phyloP scores from a whole-genome alignment of 1,284 basidiomycete species.

The Trichosporon ovoides region DNA sequence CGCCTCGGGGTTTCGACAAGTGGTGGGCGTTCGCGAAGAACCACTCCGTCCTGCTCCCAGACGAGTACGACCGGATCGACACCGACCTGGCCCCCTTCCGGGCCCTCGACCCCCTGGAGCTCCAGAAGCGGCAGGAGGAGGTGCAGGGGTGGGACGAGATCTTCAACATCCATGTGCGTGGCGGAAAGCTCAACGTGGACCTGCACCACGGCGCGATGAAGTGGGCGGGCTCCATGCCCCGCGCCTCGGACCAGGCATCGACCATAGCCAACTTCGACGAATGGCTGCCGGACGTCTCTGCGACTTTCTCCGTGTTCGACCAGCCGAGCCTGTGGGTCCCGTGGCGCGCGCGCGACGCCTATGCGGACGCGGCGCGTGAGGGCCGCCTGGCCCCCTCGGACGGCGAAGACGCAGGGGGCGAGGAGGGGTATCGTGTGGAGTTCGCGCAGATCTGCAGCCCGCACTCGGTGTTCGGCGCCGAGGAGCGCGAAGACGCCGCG shows the following conservation, averaged over 20 bases:
- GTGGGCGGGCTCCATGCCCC: conserved; percentile 40
- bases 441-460: conserved; percentile 6
- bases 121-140: conserved; percentile 62
- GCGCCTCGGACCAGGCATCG: conserved; percentile 35
- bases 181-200: conserved; percentile 24
- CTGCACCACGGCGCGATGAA: conserved; percentile 40
- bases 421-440: conserved; percentile 17
- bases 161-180: conserved; percentile 37
- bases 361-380: conserved; percentile 47
- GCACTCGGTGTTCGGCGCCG: conserved; percentile 14
- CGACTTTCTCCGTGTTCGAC: conserved; percentile 52
- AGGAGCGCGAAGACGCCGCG: conserved; percentile 24
- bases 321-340: conserved; percentile 51
- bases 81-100: conserved; percentile 78
- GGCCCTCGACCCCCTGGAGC: conserved; percentile 62
- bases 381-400: conserved; percentile 1
- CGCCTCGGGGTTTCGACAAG: conserved; percentile 77
- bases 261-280: conserved; percentile 33
- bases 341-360: conserved; percentile 44
- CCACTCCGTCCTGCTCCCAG: conserved; percentile 68
- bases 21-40: conserved; percentile 78
- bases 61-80: conserved; percentile 79
- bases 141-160: conserved; percentile 42
- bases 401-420: background rate
- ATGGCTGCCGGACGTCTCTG: conserved; percentile 44